Evolutionary conservation across 306 rosid genomes (phyloP).

Genomic region (Quercus alba): DNA sequence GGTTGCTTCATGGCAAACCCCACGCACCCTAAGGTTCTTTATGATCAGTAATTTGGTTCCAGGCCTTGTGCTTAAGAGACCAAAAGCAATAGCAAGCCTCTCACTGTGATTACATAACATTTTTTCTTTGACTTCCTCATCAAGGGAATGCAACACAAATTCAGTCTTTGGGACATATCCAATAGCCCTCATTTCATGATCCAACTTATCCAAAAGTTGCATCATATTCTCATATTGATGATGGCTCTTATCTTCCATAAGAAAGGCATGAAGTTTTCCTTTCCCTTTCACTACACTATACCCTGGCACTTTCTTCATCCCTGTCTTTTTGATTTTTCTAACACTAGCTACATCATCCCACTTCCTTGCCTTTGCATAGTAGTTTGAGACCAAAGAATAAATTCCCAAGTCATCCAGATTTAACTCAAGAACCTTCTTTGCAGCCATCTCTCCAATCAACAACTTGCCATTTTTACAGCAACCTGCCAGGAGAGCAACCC

Average conservation of each 20-base stretch:
- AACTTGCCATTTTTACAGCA: too few species aligned
- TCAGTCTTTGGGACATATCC: background rate
- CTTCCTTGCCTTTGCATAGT: constrained; percentile 29
- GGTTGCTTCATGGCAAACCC: background rate
- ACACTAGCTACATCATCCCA: constrained; percentile 38
- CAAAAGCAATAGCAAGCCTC: constrained; percentile 8
- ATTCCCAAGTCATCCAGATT: too few species aligned
- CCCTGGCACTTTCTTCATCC: constrained; percentile 36
- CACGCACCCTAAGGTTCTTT: background rate
- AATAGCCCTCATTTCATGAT: background rate
- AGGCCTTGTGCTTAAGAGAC: background rate
- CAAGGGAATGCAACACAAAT: constrained; percentile 1
- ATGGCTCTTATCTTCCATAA: constrained; percentile 42
- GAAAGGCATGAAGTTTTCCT: constrained; percentile 35
- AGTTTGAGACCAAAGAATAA: too few species aligned
- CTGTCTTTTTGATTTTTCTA: constrained; percentile 21
- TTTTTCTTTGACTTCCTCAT: constrained; percentile 3
- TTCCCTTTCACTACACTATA: constrained; percentile 37
- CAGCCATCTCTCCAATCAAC: too few species aligned
- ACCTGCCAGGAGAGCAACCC: too few species aligned
- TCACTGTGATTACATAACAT: background rate
- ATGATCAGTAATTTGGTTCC: background rate
- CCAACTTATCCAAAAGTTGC: background rate
- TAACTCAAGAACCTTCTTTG: too few species aligned
- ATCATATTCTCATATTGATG: background rate